phyloP scores from a whole-genome alignment of 495 filamentous ascomycete species.

The Penicillium argentinense region DNA sequence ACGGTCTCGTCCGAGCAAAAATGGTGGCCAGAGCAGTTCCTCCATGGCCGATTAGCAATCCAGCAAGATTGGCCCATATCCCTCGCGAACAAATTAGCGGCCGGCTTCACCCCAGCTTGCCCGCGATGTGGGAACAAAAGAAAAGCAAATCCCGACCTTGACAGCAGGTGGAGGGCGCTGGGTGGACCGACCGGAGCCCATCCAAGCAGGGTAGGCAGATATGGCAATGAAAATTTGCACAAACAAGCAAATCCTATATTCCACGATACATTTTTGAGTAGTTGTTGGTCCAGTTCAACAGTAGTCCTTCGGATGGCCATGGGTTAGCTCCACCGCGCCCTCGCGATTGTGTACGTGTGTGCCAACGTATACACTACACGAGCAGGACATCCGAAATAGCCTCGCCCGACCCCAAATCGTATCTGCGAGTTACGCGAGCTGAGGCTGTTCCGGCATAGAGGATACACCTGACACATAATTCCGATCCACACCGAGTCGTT shows the following conservation, averaged over 20 bases:
- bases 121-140: not conserved
- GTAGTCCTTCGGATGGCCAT: too few relatives aligned
- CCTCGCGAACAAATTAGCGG: not conserved
- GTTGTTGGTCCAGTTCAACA: too few relatives aligned
- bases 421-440: conserved; percentile 9
- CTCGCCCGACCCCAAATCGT: not conserved
- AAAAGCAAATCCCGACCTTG: conserved; percentile 16
- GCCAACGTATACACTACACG: not conserved
- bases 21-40: not conserved
- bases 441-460: conserved; percentile 8
- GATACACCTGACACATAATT: conserved; percentile 14
- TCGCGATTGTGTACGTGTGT: not conserved
- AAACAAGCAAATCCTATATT: not conserved
- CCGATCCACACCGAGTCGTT: conserved; percentile 10
- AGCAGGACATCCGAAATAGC: not conserved
- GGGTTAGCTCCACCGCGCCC: too few relatives aligned
- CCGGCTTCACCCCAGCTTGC: not conserved
- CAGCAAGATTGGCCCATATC: not conserved
- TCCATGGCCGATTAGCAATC: conserved; percentile 6
- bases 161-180: conserved; percentile 10
- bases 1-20: not conserved
- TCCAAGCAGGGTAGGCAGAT: not conserved
- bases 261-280: not conserved
- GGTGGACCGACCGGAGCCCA: conserved; percentile 1
- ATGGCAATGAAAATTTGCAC: too few relatives aligned